A percentile compares a stretch with the other conserved stretches of the same genome.
Conservation (phyloP, 1,284 basidiomycete species). For the Ganoderma multipileum region DNA sequence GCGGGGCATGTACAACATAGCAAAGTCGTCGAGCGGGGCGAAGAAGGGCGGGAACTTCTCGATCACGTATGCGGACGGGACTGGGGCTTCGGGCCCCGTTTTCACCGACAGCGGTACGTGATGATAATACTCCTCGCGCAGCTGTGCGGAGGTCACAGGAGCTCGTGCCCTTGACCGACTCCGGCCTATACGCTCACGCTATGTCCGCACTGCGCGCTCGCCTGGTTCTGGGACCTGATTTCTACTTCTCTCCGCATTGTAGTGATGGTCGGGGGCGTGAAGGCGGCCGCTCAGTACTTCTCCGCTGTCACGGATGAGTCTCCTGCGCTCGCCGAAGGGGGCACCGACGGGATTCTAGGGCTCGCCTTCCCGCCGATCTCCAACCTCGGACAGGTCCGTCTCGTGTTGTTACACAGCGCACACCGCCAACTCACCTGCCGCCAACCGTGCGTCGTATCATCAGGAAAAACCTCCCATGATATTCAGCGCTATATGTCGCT, state of each 20-base stretch:
- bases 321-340: constrained; percentile 24
- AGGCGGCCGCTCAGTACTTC: constrained; percentile 33
- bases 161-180: too few species aligned
- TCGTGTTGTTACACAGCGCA: constrained; percentile 14
- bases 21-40: constrained; percentile 43
- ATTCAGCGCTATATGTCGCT: too few species aligned
- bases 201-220: background rate
- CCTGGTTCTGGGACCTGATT: background rate
- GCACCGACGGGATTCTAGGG: constrained; percentile 38
- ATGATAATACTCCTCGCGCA: background rate
- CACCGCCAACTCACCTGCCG: background rate
- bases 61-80: constrained; percentile 61
- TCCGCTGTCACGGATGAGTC: constrained; percentile 34
- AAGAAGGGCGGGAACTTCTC: constrained; percentile 45
- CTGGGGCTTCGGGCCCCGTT: constrained; percentile 53
- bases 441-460: too few species aligned
- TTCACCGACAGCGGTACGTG: constrained; percentile 54
- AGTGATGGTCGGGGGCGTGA: constrained; percentile 37
- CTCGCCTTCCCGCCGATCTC: constrained; percentile 37
- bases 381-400: constrained; percentile 27
- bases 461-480: too few species aligned
- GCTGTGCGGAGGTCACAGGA: background rate
- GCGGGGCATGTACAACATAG: constrained; percentile 40
- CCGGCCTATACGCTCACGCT: background rate
- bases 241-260: background rate